Base-by-base conservation (phyloP, 345 rosid genomes). In the Excoecaria agallocha region DNA sequence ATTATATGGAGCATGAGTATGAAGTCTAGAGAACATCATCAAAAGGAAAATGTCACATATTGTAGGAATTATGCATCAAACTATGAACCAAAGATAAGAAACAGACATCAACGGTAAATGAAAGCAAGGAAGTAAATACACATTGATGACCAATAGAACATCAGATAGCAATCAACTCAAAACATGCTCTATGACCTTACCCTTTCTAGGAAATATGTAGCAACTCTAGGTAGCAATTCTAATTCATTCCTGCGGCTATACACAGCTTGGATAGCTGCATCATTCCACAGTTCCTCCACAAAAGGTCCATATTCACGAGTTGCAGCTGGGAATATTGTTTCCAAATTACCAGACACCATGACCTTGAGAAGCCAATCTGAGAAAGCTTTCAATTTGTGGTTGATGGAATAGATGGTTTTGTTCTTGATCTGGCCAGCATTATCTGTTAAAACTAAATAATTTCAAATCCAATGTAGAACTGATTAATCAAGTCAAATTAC, bases 121-220 rank as follows among this genome's bases (percentile, higher is more conserved):
- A 37, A 20, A 52, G 49, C 8, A 13, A 65, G 11, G 56, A 61
- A 19, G 43, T 1, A 48, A 77, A 3, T 13, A 9, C 41, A 77
- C 20, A 52, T n/a, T 19, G 7, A 20, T 17, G 72, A 19, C 1
- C 37, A 38, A 45, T 39, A 57, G 24, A 58, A 22, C 56, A 8
- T 30, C 16, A 8, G 19, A 8, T 5, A n/a, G 17, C 39, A 75
- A 8, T 2, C 13, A 74, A 37, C 72, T 69, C 48, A 52, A 71
- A 58, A 64, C 64, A 78, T 61, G 46, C 25, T 62, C 58, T 25
- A 15, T 2, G 39, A 57, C 65, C 86, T 80, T 82, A 92, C 98
- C 86, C 92, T 84, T 82, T 86, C 96, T 54, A 94, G 85, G 85
- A 94, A 94, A 84, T 92, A 90, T 24, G 91, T 86, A 60, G 96